Evolutionary conservation across 169 alveolate species (phyloP).

Genomic region (Plasmodium gonderi): DNA sequence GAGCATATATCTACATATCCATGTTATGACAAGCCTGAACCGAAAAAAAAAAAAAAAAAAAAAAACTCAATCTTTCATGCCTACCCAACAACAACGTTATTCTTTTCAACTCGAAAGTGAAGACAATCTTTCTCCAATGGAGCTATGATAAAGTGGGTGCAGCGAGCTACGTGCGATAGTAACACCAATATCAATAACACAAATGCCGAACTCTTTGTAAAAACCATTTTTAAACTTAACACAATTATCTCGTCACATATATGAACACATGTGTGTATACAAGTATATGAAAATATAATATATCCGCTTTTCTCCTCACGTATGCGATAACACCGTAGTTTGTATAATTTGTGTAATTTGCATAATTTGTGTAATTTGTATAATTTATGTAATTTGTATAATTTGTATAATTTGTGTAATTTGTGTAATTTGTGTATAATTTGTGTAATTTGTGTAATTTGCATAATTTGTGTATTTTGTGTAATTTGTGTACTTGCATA

Average conservation of each 20-base stretch:
- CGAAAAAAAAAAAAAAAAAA: not conserved
- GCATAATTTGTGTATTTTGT: too few species aligned
- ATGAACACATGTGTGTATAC: not conserved
- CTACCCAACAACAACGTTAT: slow-evolving; percentile 69
- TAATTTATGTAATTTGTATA: too few species aligned
- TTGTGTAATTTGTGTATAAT: too few species aligned
- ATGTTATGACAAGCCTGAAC: not conserved
- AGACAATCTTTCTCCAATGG: slow-evolving; percentile 58
- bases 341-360: not conserved
- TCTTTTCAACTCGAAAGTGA: slow-evolving; percentile 23
- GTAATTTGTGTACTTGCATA: too few species aligned
- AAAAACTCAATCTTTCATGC: not conserved
- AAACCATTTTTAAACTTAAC: slow-evolving; percentile 26
- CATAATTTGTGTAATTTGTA: too few species aligned
- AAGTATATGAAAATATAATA: not conserved
- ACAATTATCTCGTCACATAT: not conserved
- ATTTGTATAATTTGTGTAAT: too few species aligned
- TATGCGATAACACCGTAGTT: not conserved
- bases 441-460: too few species aligned
- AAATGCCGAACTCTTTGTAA: not conserved
- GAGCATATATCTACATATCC: not conserved
- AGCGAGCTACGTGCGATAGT: slow-evolving; percentile 3
- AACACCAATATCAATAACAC: not conserved
- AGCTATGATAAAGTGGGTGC: slow-evolving; percentile 47
- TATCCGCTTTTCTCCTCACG: not conserved